Evolutionary conservation across 768 basidiomycete species (phyloP), one percentile per base, ranked within the genome.

Genomic region (Imleria badia): DNA sequence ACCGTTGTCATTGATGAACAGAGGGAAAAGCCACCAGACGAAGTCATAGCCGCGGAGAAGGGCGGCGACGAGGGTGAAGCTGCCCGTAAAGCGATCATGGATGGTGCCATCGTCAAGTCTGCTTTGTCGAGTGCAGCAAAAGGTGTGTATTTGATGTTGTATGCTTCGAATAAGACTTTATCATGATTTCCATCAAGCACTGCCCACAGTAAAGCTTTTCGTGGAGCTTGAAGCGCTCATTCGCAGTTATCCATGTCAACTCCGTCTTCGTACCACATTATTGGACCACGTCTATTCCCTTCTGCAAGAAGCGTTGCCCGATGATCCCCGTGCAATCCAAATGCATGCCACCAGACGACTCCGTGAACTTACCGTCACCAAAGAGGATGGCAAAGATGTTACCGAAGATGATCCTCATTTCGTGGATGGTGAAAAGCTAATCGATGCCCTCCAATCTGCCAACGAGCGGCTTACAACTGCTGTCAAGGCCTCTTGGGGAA

Each of bases 41-140:
- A 62, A 23, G 57, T 68, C 44, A 59, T 65, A 41, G 70, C 67
- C 13, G 66, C 69, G 30, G 73, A 67, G 4, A 70, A 75, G 41
- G 74, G 73, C 33, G 78, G 74, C 15, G 77, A 74, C 36, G 80
- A 80, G 45, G 75, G 75, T 31, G 77, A 80, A 51, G 76, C 76
- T 41, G 87, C 87, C 19, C 77, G 88, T 47, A 76, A 75, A 63
- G 80, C 81, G 40, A 84, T 94, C 65, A 79, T 93, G 78, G 75
- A 84, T 47, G 92, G 92, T 23, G 89, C 81, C 5, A 91, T 93
- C 61, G 88, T 91, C 36, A 84, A 81, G 66, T 79, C 84, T 41
- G 90, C 90, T n/a, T 82, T 94, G 45, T 73, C 77, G 19, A 87
- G 80, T 59, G 93, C 93, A 30, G 81, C 78, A 12, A 77, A 87